Base-by-base conservation (phyloP, 306 rosid genomes). In the Fragaria nilgerrensis region DNA sequence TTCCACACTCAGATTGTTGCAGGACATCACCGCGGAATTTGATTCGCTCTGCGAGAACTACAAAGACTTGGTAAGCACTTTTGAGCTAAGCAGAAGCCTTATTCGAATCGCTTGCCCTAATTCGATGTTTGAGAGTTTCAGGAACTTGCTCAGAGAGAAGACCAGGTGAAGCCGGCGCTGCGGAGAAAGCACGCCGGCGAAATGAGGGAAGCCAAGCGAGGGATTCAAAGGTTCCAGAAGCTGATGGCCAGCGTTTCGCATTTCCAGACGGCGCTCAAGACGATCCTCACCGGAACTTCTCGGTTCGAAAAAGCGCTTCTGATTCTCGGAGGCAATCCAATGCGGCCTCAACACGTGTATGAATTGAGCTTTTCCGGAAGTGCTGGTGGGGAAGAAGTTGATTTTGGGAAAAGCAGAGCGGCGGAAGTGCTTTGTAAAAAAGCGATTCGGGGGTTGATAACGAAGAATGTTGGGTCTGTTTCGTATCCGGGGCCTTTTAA, bases 261-360 rank as follows among this genome's bases (percentile, higher is more conserved):
- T 63, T 50, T 90, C 78, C 88, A 86, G 87, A 80, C 44, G 17
- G 97, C 98, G 6, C 80, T 95, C 65, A 88, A 88, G 84, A 53
- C 77, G 73, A 62, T 90, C 78, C 85, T 92, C 80, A 75, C 72
- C 6, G 90, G 83, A 80, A 61, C 74, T 27, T 39, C 74, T 27
- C 44, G 67, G 58, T 47, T 92, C 62, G 86, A 73, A 29, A 85
- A 63, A 19, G 89, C 83, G 70, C 73, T 88, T 70, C 76, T 95
- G 87, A 91, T 89, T 62, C 87, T 95, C 72, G 98, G 98, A 67
- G 87, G 88, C 25, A 89, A 89, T 87, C 90, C 92, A 20, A 80
- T 86, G 27, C 89, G 97, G 43, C 97, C 98, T 59, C 96, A 79
- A 59, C 79, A 85, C 61, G 88, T 89, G 71, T 95, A 89, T 52